Conservation (phyloP, 768 basidiomycete genomes). For the Macrolepiota fuliginosa region DNA sequence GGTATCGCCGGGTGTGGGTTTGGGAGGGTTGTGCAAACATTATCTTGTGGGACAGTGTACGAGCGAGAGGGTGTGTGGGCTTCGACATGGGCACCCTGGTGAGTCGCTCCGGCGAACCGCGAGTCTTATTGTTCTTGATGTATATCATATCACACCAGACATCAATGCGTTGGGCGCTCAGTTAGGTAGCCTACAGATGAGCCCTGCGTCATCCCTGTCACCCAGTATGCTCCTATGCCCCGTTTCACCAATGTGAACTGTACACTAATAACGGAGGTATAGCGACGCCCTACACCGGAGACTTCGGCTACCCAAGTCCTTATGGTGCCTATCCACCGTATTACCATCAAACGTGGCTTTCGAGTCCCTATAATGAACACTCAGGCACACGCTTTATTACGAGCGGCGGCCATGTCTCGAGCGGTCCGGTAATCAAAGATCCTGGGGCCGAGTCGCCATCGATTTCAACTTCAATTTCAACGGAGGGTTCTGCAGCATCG, state of each 20-base stretch:
- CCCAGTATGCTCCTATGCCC: background rate
- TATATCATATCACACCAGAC: conserved; percentile 2
- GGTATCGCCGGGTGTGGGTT: background rate
- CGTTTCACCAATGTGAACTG: background rate
- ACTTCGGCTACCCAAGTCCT: background rate
- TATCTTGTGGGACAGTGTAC: background rate
- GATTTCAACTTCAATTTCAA: background rate
- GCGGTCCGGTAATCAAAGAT: conserved; percentile 10
- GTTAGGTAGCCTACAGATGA: background rate
- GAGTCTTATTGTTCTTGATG: background rate
- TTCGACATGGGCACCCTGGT: background rate
- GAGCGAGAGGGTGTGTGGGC: background rate
- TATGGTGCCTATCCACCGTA: conserved; percentile 1
- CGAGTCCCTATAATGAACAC: background rate
- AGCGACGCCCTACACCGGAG: conserved; percentile 1
- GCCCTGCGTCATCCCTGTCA: background rate
- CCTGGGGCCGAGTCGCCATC: conserved; percentile 10
- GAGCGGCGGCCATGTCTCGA: conserved; percentile 15
- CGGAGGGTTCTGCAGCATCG: background rate
- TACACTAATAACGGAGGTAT: background rate
- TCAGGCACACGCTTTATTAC: background rate
- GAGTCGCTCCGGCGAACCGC: background rate
- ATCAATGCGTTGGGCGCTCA: background rate
- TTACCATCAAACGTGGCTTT: conserved; percentile 4
- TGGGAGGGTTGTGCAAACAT: background rate